Evolutionary conservation across 1,139 yeast species (phyloP), one percentile per base, ranked within the genome.

Genomic region (Eremothecium coryli): DNA sequence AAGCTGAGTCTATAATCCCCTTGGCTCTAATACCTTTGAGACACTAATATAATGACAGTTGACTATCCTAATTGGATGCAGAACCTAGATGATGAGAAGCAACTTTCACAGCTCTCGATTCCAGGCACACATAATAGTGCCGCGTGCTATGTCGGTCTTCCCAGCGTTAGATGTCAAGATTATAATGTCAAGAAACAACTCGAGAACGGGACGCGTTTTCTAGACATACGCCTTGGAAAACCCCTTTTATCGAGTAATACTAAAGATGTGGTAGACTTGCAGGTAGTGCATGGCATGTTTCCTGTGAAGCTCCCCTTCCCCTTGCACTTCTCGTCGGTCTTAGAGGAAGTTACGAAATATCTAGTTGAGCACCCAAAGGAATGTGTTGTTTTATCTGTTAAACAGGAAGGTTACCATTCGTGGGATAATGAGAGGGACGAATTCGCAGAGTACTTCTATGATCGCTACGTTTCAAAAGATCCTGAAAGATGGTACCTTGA

Each of bases 111-210:
- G 43, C 64, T 82, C 38, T 66, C 88, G 0, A 65, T 81, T 38
- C 86, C 93, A 4, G 93, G 93, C 11, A 80, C 93, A 12, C 93
- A 82, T 62, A 81, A 81, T 52, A 68, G 84, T 21, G 85, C 82
- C 9, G 90, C 93, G 8, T 73, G 72, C 49, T 77, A 78, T 55
- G 62, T 71, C n/a, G 80, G 90, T 1, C 64, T 80, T 35, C 90
- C 90, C 14, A 75, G 85, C 0, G 90, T 81, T 22, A 80, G 76
- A 54, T 82, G 93, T 56, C 93, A 82, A 55, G 82, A 76, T 14
- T 72, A 65, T 7, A 58, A 72, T 2, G 65, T 82, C 32, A 60
- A 69, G 2, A 71, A 70, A 2, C 93, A 82, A 58, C 68, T 82
- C 60, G 61, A 70, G 34, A 66, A 81, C 46, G 93, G 93, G 5